Evolutionary conservation across 176 grass and related monocot species (phyloP), one percentile per base, ranked within the genome.

Genomic region (Saccharum spontaneum): DNA sequence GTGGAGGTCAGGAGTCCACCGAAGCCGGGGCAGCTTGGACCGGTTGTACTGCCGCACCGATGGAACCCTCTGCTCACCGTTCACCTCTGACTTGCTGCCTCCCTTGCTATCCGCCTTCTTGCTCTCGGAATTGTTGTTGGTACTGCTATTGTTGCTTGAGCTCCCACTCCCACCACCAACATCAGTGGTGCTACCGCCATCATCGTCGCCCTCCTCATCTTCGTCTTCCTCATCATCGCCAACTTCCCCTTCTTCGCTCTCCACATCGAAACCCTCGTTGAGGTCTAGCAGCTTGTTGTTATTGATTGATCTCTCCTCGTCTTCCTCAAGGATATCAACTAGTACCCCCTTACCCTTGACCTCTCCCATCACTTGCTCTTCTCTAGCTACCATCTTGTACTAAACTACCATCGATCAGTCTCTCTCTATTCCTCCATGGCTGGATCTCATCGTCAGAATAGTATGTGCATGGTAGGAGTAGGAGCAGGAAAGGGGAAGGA

Each of bases 1-100:
- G 75, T 98, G 97, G 66, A 98, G 93, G 76, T 96, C 90, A 0
- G 97, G 97, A 15, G 97, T 98, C 97, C 97, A 98, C 38, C 93
- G 89, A 48, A 98, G 88, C 30, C 93, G 89, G 40, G 97, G 91
- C 57, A 92, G 65, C 78, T 96, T 96, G 5, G 97, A 98, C 45
- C 97, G 81, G 75, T 93, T 91, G 89, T 98, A 98, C 52, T 90
- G 97, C 88, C 97, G 85, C 84, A 98, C 95, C 9, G 83, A 75
- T 0, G 87, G 80, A 26, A 80, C 66, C 70, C 82, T 73, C 48
- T 87, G 76, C 38, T 48, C 87, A 2, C 85, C 87, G 3, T 71
- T 85, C 46, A 73, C 87, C 24, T 78, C 91, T 1, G 55, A 77
- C 63, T 72, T 88, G 60, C 50, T 48, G 6, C 52, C 85, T 6